Evolutionary conservation across 2,329 filamentous ascomycete species (phyloP).

Genomic region (Diaporthe vexans): DNA sequence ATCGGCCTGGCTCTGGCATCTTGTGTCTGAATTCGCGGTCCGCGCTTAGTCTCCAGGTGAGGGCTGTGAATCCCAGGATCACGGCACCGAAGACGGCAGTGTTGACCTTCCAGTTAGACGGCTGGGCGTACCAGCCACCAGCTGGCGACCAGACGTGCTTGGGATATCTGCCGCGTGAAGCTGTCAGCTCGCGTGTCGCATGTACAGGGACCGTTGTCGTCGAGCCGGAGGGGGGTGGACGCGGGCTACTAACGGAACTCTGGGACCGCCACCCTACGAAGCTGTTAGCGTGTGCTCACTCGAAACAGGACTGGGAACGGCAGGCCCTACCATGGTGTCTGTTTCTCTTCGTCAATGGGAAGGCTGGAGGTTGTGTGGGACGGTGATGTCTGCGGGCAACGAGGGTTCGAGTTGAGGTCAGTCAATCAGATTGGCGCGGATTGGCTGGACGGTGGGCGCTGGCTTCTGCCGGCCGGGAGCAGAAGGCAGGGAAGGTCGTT

Average conservation of each 20-base stretch:
- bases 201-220: neutral
- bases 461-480: constrained; percentile 29
- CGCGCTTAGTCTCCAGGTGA: constrained; percentile 80
- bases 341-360: constrained; percentile 32
- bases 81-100: constrained; percentile 63
- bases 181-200: constrained; percentile 41
- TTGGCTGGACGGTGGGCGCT: constrained; percentile 30
- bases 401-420: constrained; percentile 40
- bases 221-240: constrained; percentile 22
- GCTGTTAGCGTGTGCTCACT: constrained; percentile 55
- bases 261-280: constrained; percentile 80
- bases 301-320: neutral
- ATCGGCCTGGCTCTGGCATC: constrained; percentile 84
- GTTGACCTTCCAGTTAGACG: constrained; percentile 94
- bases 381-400: constrained; percentile 18
- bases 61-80: constrained; percentile 73
- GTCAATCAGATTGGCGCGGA: constrained; percentile 36
- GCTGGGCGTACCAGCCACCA: constrained; percentile 97
- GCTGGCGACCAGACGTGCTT: constrained; percentile 99
- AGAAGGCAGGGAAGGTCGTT: constrained; percentile 27
- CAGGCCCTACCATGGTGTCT: constrained; percentile 69
- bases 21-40: constrained; percentile 79
- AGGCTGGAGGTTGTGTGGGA: constrained; percentile 15
- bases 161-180: constrained; percentile 77
- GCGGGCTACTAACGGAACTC: constrained; percentile 65